Conservation (phyloP, 495 filamentous ascomycete species). For the Diplogelasinospora grovesii region DNA sequence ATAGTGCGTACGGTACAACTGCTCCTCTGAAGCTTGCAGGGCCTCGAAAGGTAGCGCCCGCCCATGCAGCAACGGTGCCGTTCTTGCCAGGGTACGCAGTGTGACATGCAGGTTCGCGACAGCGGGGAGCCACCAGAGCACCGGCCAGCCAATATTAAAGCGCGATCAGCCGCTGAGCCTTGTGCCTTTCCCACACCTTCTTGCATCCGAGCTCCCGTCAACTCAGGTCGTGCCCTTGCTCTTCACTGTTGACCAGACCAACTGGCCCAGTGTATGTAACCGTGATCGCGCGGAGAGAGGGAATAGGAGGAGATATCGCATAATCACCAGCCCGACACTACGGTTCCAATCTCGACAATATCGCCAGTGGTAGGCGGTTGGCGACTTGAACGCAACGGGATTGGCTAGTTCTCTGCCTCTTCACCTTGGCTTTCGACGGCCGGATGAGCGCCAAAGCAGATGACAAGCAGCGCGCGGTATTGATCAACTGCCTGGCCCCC, state of each 20-base stretch:
- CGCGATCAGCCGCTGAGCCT: constrained; percentile 37
- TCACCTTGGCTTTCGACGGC: no score
- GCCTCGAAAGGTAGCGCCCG: constrained; percentile 18
- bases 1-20: no score
- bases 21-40: constrained; percentile 7
- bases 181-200: constrained; percentile 18
- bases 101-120: constrained; percentile 23
- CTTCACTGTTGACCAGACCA: constrained; percentile 17
- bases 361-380: not conserved
- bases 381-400: constrained; percentile 11
- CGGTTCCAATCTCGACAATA: constrained; percentile 4
- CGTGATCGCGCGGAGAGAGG: not conserved
- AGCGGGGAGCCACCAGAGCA: constrained; percentile 16
- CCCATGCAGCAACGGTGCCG: constrained; percentile 15
- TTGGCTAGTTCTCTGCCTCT: no score
- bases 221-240: constrained; percentile 4
- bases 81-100: constrained; percentile 6
- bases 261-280: constrained; percentile 1
- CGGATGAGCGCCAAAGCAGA: no score
- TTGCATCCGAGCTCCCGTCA: constrained; percentile 7
- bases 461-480: no score
- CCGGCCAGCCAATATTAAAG: constrained; percentile 43
- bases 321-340: constrained; percentile 4
- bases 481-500: no score
- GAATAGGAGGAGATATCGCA: constrained; percentile 6